Evolutionary conservation across 495 filamentous ascomycete genomes (phyloP).

Genomic region (Thermochaetoides thermophila): DNA sequence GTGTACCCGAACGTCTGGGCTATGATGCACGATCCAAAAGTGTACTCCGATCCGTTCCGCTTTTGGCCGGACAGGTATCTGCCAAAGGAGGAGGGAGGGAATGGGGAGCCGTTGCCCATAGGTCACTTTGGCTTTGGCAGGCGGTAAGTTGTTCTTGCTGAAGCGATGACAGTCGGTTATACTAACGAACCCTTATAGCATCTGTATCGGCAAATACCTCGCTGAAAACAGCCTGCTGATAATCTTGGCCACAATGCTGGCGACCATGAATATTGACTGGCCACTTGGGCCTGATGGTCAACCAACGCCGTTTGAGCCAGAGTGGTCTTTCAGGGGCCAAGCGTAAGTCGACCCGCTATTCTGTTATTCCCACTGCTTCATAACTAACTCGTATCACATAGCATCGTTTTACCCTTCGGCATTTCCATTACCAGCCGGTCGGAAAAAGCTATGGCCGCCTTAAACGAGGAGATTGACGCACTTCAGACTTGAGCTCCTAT

Average conservation of each 20-base stretch:
- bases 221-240: constrained; percentile 21
- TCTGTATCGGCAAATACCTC: constrained; percentile 16
- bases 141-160: constrained; percentile 4
- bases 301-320: constrained; percentile 12
- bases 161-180: neutral
- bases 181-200: constrained; percentile 3
- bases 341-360: constrained; percentile 10
- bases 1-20: constrained; percentile 34
- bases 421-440: constrained; percentile 8
- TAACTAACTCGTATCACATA: constrained; percentile 1
- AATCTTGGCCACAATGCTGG: constrained; percentile 15
- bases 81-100: constrained; percentile 27
- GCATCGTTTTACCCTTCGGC: constrained; percentile 14
- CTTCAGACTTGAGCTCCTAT: too few species aligned
- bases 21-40: constrained; percentile 27
- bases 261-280: constrained; percentile 15
- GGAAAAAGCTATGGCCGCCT: neutral
- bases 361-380: neutral
- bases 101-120: constrained; percentile 32
- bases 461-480: constrained; percentile 6
- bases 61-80: constrained; percentile 35
- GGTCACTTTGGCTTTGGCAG: constrained; percentile 41
- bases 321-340: constrained; percentile 18
- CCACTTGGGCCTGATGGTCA: constrained; percentile 14
- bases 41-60: constrained; percentile 24